phyloP scores from a whole-genome alignment of 1,284 basidiomycete species.

The Cystobasidium slooffiae region DNA sequence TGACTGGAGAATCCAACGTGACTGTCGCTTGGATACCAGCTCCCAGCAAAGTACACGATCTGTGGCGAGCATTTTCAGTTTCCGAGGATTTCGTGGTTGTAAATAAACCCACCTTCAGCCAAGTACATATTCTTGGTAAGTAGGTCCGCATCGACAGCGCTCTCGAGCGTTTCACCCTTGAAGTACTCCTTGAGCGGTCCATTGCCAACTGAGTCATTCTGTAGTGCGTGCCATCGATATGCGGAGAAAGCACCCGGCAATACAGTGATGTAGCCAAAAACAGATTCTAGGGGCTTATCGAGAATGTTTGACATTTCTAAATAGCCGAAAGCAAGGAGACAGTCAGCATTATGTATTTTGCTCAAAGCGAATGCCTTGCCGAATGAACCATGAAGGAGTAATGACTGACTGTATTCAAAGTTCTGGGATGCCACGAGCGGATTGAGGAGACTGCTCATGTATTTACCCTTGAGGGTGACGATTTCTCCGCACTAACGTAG shows the following conservation, averaged over 20 bases:
- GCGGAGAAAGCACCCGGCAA: constrained; percentile 85
- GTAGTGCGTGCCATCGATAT: constrained; percentile 82
- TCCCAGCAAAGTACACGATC: constrained; percentile 65
- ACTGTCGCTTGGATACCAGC: constrained; percentile 82
- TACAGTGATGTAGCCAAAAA: constrained; percentile 86
- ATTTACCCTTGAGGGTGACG: constrained; percentile 43
- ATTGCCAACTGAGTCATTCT: constrained; percentile 77
- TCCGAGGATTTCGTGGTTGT: constrained; percentile 20
- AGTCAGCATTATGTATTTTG: background rate
- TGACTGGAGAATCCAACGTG: constrained; percentile 87
- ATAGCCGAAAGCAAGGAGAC: no score
- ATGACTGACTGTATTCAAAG: constrained; percentile 72
- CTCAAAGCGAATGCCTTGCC: background rate
- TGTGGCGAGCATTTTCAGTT: constrained; percentile 49
- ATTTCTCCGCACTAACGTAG: constrained; percentile 44
- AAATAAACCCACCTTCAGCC: constrained; percentile 63
- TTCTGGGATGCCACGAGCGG: constrained; percentile 88
- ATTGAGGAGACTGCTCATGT: constrained; percentile 73
- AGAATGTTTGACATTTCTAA: constrained; percentile 53
- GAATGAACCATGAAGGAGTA: background rate
- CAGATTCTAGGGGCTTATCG: constrained; percentile 81
- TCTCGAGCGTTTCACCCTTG: constrained; percentile 81
- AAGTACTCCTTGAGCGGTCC: constrained; percentile 90
- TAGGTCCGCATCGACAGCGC: constrained; percentile 55
- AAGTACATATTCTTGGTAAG: constrained; percentile 85